A percentile compares a stretch with the other conserved stretches of the same genome.
These are phyloP conservation scores for Boletus huronensis DNA, from an alignment of 768 basidiomycete species.

Conservation along the genomic window DNA sequence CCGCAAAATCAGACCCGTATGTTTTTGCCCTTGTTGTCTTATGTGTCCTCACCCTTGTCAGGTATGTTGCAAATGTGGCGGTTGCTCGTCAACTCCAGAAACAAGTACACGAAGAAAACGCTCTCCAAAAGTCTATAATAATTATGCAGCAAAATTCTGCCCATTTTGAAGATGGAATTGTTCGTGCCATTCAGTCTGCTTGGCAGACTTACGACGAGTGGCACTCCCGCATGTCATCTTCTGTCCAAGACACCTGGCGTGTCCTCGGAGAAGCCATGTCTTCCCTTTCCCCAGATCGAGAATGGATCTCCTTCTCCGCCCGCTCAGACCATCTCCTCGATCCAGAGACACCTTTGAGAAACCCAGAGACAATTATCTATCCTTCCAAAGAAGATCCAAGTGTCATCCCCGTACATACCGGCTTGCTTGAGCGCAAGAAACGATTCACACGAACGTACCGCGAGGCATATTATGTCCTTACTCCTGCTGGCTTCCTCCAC, in stretches of 20 bases:
- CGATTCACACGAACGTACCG: slow-evolving; percentile 84
- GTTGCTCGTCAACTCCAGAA: slow-evolving; percentile 81
- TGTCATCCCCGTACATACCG: slow-evolving; percentile 82
- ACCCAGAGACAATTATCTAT: slow-evolving; percentile 73
- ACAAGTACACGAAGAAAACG: slow-evolving; percentile 96
- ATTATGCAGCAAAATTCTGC: slow-evolving; percentile 98
- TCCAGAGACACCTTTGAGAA: slow-evolving; percentile 91
- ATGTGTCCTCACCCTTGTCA: slow-evolving; percentile 20
- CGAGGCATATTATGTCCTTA: slow-evolving; percentile 90
- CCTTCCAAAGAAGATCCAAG: slow-evolving; percentile 89
- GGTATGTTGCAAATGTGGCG: slow-evolving; percentile 64
- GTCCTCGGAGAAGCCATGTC: slow-evolving; percentile 70
- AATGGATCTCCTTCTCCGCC: slow-evolving; percentile 96
- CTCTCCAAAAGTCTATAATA: slow-evolving; percentile 94
- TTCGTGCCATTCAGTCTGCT: slow-evolving; percentile 90
- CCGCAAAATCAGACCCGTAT: slow-evolving; percentile 40
- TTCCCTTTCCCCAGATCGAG: slow-evolving; percentile 77
- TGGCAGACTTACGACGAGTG: slow-evolving; percentile 98
- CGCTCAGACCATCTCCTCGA: slow-evolving; percentile 93
- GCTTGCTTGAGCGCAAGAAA: slow-evolving; percentile 92
- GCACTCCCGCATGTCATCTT: slow-evolving; percentile 73
- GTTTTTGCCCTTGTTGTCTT: background rate
- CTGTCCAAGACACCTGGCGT: slow-evolving; percentile 74
- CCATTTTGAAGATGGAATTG: slow-evolving; percentile 95
- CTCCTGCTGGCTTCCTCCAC: slow-evolving; percentile 94